Base-by-base conservation (phyloP, 1,284 basidiomycete genomes). In the Boletus sp. region DNA sequence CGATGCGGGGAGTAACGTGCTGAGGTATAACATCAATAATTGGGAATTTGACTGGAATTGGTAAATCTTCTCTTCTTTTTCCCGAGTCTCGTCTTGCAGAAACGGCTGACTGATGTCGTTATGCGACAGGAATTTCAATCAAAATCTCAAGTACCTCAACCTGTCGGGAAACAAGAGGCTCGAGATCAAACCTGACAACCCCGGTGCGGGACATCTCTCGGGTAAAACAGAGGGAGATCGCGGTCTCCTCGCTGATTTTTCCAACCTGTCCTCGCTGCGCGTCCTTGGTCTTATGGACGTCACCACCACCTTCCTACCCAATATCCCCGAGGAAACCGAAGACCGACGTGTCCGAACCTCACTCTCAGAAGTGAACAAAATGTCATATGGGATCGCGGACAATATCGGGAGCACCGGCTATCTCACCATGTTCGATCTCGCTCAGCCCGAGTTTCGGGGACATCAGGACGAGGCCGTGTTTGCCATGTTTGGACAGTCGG, bases 41-140 rank as follows among this genome's bases (percentile, higher is more conserved):
- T 96, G 90, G 90, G 93, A 96, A 69, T 99, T 96, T 75, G 97
- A 99, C 76, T 99, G 96, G 96, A 99, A 99, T 74, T 99, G 97
- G 97, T 95, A 63, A 55, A 81, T 76, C 44, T 58, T 1, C 11
- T 31, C 15, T 31, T 15, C 3, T 37, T 43, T 22, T 36, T 33
- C 33, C 7, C n/a, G 20, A 18, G 1, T 42, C 6, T 36, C 2
- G 8, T n/a, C 29, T 58, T 60, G 27, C 39, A 6, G 27, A 12
- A 61, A 47, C 27, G 27, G 36, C 39, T 27, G 29, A 52, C 58
- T 58, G 56, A 57, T 53, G 53, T 36, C 37, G 31, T 59, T 33
- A 41, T 52, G 37, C 18, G 29, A n/a, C 63, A 96, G 94, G 94
- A 98, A 98, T 73, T 97, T 95, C 81, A 99, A 98, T 73, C 86